Conservation (phyloP, 2,329 filamentous ascomycete genomes). For the Fusarium verrucosum region DNA sequence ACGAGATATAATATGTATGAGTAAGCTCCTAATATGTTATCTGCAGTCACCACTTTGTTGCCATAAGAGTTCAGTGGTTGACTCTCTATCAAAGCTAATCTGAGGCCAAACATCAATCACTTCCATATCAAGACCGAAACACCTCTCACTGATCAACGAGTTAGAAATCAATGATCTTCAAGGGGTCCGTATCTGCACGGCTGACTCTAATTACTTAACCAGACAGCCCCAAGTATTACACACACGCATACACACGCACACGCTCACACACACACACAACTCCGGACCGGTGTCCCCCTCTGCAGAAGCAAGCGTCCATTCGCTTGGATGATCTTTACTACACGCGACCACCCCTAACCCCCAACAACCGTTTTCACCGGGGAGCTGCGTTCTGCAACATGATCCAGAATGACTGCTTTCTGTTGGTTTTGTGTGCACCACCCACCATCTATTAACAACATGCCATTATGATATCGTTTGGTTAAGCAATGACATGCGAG, state of each 20-base stretch:
- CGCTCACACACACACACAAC: neutral
- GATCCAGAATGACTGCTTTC: neutral
- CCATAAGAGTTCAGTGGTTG: neutral
- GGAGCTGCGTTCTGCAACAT: conserved; percentile 30
- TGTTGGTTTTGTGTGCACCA: conserved; percentile 1
- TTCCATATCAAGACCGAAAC: neutral
- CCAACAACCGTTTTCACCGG: conserved; percentile 35
- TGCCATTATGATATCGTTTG: conserved; percentile 23
- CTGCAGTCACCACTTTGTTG: neutral
- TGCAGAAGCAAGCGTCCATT: conserved; percentile 15
- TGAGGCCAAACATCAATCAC: neutral
- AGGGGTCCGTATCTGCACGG: conserved; percentile 24
- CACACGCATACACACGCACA: no score
- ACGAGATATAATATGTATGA: neutral
- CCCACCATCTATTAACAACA: conserved; percentile 12
- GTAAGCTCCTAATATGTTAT: conserved; percentile 5
- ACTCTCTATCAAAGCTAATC: neutral
- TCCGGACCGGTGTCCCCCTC: conserved; percentile 25
- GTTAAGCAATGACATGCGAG: conserved; percentile 19
- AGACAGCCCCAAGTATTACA: neutral
- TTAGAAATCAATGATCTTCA: conserved; percentile 17
- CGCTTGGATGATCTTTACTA: conserved; percentile 40
- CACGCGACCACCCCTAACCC: conserved; percentile 34
- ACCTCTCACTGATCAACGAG: conserved; percentile 1
- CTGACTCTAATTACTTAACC: neutral